Percentiles rank a stretch among this genome's conserved stretches.
phyloP scores from a whole-genome alignment of 2,329 filamentous ascomycete species.

The Eurotiales sp. region DNA sequence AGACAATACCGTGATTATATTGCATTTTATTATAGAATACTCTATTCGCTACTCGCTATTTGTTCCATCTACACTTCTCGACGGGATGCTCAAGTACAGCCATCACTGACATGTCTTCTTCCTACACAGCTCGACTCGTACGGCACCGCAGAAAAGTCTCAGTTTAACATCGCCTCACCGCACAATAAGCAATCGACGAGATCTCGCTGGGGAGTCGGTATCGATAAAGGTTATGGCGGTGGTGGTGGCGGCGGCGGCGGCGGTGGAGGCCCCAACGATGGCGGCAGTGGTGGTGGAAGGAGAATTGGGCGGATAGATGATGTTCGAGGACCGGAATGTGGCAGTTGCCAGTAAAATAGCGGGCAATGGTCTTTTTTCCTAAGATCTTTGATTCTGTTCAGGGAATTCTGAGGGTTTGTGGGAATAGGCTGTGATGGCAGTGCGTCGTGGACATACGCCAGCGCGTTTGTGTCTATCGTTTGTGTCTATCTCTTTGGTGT shows the following conservation, averaged over 20 bases:
- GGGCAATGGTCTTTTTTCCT: background rate
- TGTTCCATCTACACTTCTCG: background rate
- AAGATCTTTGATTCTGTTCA: no score
- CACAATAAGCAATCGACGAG: constrained; percentile 22
- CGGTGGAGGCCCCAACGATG: constrained; percentile 27
- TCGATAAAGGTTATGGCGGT: constrained; percentile 29
- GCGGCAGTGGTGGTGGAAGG: constrained; percentile 30
- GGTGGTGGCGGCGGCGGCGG: constrained; percentile 25
- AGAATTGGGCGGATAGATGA: constrained; percentile 46
- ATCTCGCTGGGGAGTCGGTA: constrained; percentile 24
- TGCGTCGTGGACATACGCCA: no score
- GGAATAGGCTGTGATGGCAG: no score
- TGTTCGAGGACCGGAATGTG: constrained; percentile 47
- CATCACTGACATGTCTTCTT: background rate
- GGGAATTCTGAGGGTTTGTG: no score
- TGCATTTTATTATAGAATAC: no score
- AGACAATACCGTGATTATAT: no score
- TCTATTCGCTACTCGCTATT: background rate
- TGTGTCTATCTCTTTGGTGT: no score
- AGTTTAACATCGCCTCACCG: constrained; percentile 42
- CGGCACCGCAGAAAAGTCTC: constrained; percentile 41
- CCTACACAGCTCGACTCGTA: constrained; percentile 42
- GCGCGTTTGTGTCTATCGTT: no score
- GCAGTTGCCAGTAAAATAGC: constrained; percentile 36
- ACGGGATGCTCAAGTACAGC: background rate